Base-by-base conservation (phyloP, 768 basidiomycete species). In the Kwoniella sp. region DNA sequence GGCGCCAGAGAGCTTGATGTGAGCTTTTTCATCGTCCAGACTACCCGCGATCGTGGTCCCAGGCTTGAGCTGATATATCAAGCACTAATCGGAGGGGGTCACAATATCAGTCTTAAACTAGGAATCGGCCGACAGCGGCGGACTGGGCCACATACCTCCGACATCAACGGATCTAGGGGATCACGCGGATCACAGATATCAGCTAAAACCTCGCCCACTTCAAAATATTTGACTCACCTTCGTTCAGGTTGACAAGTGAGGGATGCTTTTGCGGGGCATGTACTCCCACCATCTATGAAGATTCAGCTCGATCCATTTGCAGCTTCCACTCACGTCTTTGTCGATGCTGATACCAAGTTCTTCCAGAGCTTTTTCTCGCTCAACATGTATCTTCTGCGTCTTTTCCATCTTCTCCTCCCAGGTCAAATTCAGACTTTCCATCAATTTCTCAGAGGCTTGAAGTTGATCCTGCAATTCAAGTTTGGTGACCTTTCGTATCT, bases 281-380 rank as follows among this genome's bases (percentile, higher is more conserved):
- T 60, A 99, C 96, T 55, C 96, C 95, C 60, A 98, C 90, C 60
- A 91, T 82, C 79, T 93, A 25, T 5, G n/a, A 0, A 26, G 9
- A 29, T 24, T 60, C 50, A 67, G 56, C 37, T 10, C 22, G 15
- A 36, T 55, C 15, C 52, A 63, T 66, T 65, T 26, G 70, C 91
- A n/a, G 44, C 33, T 33, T 33, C 72, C 68, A 60, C 74, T 64
- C 37, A 74, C 90, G 37, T 77, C 72, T 85, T 93, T 97, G 82
- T 98, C 95, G 64, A 99, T 92, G 44, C 90, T 91, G 80, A 99
- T 98, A 36, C 96, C 96, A 66, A 99, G 83, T 81, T 96, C 95
- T 81, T 99, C 96, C 52, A 99, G 81, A 10, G 96, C 96, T 83
- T 92, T 90, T 83, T 99, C 96, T 66, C 96, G 87, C 81, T 98